phyloP scores from a whole-genome alignment of 306 rosid species.

The Rosa chinensis region DNA sequence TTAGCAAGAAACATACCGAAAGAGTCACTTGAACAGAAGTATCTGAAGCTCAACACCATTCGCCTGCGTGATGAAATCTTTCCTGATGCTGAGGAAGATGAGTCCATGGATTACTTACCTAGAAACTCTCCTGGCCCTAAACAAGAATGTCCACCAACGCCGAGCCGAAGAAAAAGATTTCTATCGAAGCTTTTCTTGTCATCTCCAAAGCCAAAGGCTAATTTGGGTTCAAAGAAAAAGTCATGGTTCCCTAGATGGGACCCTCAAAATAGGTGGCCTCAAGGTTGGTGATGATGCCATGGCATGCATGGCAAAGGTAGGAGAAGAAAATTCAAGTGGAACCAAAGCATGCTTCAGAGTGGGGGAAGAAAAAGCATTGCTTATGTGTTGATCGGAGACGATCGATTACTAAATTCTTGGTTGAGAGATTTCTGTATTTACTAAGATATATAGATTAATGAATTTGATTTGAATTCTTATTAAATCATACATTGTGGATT shows the following conservation, averaged over 20 bases:
- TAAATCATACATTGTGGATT: background rate
- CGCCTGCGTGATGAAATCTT: slow-evolving; percentile 49
- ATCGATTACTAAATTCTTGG: background rate
- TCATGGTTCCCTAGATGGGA: slow-evolving; percentile 49
- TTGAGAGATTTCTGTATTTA: background rate
- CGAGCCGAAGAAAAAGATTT: slow-evolving; percentile 14
- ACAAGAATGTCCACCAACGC: background rate
- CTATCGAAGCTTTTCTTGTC: slow-evolving; percentile 26
- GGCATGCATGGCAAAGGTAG: background rate
- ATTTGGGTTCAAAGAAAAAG: slow-evolving; percentile 39
- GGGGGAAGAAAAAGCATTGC: background rate
- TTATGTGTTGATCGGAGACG: background rate
- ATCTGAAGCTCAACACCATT: slow-evolving; percentile 44
- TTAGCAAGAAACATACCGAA: slow-evolving; percentile 65
- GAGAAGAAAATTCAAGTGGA: background rate
- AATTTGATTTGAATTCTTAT: background rate
- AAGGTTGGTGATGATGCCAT: slow-evolving; percentile 59
- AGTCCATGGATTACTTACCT: background rate
- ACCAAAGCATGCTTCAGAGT: background rate
- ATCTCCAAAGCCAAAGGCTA: slow-evolving; percentile 26
- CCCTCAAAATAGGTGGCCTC: slow-evolving; percentile 65
- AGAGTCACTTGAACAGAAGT: slow-evolving; percentile 63
- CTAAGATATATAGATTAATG: background rate
- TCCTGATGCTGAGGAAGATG: slow-evolving; percentile 15
- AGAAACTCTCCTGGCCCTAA: slow-evolving; percentile 15